Evolutionary conservation across 2,329 filamentous ascomycete genomes (phyloP).

Genomic region (Capronia americana): DNA sequence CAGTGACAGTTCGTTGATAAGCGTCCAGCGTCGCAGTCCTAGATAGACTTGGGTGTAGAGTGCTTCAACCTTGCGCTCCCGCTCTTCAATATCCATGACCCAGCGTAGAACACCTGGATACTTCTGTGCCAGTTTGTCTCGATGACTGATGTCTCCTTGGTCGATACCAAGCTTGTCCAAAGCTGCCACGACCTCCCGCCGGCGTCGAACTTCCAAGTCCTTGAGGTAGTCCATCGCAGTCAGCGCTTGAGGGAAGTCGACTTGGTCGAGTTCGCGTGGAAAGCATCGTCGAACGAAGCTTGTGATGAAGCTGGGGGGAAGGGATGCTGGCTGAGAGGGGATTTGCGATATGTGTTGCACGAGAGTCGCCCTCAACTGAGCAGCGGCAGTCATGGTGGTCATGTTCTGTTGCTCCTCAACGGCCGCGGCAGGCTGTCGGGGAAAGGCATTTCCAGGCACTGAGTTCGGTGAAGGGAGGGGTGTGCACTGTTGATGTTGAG

Average conservation of each 20-base stretch:
- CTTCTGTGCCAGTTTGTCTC: constrained; percentile 56
- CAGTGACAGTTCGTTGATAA: constrained; percentile 70
- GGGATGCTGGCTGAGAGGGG: constrained; percentile 65
- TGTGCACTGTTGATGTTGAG: constrained; percentile 49
- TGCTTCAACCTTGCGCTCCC: constrained; percentile 59
- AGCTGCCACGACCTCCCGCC: constrained; percentile 63
- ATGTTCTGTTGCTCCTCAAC: constrained; percentile 38
- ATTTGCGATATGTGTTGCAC: constrained; percentile 62
- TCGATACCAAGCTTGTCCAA: constrained; percentile 63
- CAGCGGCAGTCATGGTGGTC: constrained; percentile 44
- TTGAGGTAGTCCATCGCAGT: constrained; percentile 71
- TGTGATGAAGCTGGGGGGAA: constrained; percentile 68
- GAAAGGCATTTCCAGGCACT: constrained; percentile 44
- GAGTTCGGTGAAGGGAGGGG: constrained; percentile 46
- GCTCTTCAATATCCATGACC: constrained; percentile 59
- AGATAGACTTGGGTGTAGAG: constrained; percentile 68
- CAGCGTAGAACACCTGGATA: constrained; percentile 63
- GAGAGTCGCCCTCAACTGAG: constrained; percentile 51
- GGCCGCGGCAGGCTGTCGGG: constrained; percentile 27
- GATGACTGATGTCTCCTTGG: constrained; percentile 55
- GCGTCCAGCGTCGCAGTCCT: constrained; percentile 67
- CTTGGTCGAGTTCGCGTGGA: constrained; percentile 59
- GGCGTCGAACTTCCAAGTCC: constrained; percentile 66
- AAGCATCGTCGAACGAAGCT: constrained; percentile 67
- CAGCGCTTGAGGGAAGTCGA: constrained; percentile 70